These are phyloP conservation scores for Sclerotinia minor DNA, from an alignment of 2,329 filamentous ascomycete genomes.

Conservation along the genomic window DNA sequence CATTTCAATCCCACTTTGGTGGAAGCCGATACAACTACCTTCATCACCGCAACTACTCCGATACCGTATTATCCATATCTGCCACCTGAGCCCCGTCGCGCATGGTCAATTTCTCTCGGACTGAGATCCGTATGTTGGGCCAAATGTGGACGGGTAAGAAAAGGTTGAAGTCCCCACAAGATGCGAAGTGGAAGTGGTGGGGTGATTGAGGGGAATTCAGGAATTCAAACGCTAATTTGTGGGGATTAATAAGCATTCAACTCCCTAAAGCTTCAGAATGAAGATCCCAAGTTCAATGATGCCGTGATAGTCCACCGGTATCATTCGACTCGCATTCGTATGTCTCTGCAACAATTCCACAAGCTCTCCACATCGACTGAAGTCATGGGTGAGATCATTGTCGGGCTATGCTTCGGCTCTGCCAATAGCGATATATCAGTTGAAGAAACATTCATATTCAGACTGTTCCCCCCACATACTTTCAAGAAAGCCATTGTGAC, in stretches of 20 bases:
- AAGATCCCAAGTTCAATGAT: slow-evolving; percentile 12
- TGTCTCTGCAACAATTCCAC: background rate
- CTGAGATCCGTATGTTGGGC: background rate
- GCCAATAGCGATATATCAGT: slow-evolving; percentile 14
- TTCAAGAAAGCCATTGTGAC: slow-evolving; percentile 6
- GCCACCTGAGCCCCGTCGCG: background rate
- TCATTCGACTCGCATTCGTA: background rate
- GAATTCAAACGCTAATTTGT: slow-evolving; percentile 6
- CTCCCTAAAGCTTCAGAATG: background rate
- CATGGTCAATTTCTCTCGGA: background rate
- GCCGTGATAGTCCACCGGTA: slow-evolving; percentile 4
- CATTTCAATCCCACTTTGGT: slow-evolving; percentile 3
- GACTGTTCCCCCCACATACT: background rate
- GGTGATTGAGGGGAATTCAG: slow-evolving; percentile 9
- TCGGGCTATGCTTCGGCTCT: slow-evolving; percentile 1
- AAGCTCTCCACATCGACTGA: slow-evolving; percentile 19
- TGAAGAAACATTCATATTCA: slow-evolving; percentile 15
- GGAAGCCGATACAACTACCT: slow-evolving; percentile 5
- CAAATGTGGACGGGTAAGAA: slow-evolving; percentile 2
- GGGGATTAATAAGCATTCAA: slow-evolving; percentile 5
- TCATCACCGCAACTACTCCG: background rate
- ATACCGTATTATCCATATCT: background rate
- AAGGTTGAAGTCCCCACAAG: slow-evolving; percentile 3
- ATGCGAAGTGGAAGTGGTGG: slow-evolving; percentile 15
- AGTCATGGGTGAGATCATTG: background rate